A percentile compares a stretch with the other conserved stretches of the same genome.
These are phyloP conservation scores for Didymella arachidicola DNA, from an alignment of 2,329 filamentous ascomycete species.

Conservation along the genomic window DNA sequence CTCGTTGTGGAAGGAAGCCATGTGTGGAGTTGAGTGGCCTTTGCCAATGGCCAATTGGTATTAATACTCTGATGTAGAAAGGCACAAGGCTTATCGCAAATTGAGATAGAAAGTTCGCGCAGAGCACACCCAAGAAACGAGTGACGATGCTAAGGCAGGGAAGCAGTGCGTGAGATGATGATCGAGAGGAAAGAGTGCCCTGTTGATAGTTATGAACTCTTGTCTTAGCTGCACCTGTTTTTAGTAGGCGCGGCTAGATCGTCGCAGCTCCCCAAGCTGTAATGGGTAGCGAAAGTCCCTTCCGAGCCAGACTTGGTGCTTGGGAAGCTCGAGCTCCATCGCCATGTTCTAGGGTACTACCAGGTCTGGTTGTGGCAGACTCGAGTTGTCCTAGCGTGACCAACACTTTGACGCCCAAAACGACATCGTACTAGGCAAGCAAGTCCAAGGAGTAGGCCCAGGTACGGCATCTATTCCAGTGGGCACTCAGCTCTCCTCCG, in stretches of 20 bases:
- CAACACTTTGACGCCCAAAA: constrained; percentile 19
- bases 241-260: constrained; percentile 22
- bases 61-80: constrained; percentile 1
- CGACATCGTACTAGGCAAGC: constrained; percentile 12
- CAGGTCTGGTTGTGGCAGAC: constrained; percentile 17
- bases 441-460: constrained; percentile 4
- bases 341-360: constrained; percentile 20
- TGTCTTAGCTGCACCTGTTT: constrained; percentile 15
- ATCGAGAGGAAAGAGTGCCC: constrained; percentile 12
- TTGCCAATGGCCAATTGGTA: constrained; percentile 4
- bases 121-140: constrained; percentile 18
- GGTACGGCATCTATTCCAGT: constrained; percentile 11
- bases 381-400: constrained; percentile 16
- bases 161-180: constrained; percentile 6
- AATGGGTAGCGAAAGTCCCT: constrained; percentile 16
- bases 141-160: constrained; percentile 13
- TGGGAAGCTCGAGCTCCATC: constrained; percentile 14
- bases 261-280: constrained; percentile 19
- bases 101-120: constrained; percentile 2
- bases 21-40: constrained; percentile 4
- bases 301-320: constrained; percentile 14
- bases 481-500: constrained; percentile 13
- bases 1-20: constrained; percentile 21
- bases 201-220: constrained; percentile 20
- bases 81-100: constrained; percentile 5